Percentiles rank a stretch among this genome's conserved stretches.
These are phyloP conservation scores for Suillus occidentalis DNA, from an alignment of 768 basidiomycete genomes.

Conservation along the genomic window DNA sequence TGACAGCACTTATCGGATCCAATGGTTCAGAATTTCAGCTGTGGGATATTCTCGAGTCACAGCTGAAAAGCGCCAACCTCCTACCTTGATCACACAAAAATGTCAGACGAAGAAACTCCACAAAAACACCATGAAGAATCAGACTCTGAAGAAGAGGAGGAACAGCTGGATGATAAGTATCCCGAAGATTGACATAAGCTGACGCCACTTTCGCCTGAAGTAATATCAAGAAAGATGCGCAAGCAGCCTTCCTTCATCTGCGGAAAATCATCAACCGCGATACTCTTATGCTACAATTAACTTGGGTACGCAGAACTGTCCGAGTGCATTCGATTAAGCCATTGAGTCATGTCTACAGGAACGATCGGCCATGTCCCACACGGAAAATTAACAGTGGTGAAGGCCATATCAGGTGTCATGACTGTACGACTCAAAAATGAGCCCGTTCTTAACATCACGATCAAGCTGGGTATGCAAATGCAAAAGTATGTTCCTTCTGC, in stretches of 20 bases:
- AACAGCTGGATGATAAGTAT: constrained; percentile 50
- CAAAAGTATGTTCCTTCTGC: constrained; percentile 67
- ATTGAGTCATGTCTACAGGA: constrained; percentile 45
- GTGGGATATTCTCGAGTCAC: constrained; percentile 1
- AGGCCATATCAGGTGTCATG: constrained; percentile 98
- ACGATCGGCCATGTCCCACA: constrained; percentile 99
- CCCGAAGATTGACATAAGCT: constrained; percentile 72
- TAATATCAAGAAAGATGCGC: constrained; percentile 87
- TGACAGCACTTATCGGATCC: too few species aligned
- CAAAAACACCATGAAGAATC: constrained; percentile 67
- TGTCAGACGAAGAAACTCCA: constrained; percentile 70
- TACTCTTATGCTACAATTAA: constrained; percentile 86
- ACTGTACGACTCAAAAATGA: constrained; percentile 99
- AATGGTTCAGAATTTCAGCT: too few species aligned
- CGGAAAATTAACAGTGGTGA: constrained; percentile 95
- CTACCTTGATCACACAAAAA: constrained; percentile 27
- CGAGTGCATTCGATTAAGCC: neutral
- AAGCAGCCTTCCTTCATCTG: neutral
- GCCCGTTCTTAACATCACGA: constrained; percentile 97
- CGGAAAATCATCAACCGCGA: neutral
- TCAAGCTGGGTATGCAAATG: constrained; percentile 98
- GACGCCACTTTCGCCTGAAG: constrained; percentile 86
- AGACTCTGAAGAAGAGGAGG: constrained; percentile 67
- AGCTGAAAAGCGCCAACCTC: constrained; percentile 1
- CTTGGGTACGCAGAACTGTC: constrained; percentile 52